phyloP scores from a whole-genome alignment of 139 green algal species.

The Penium margaritaceum region DNA sequence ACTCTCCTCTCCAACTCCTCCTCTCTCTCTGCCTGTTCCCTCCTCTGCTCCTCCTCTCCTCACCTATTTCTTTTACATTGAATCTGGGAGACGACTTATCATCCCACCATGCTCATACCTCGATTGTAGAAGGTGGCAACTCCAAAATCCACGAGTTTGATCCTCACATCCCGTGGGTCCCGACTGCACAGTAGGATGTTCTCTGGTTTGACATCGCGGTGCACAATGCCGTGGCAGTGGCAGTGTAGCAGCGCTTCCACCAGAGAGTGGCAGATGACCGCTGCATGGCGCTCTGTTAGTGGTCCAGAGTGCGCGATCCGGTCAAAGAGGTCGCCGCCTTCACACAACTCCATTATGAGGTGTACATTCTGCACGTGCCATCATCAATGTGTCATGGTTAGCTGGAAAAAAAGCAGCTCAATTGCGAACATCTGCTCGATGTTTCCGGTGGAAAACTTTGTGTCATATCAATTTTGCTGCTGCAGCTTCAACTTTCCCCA shows the following conservation, averaged over 20 bases:
- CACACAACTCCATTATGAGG: not conserved
- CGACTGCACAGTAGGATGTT: constrained; percentile 7
- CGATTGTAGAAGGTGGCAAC: not conserved
- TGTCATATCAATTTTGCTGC: too few species aligned
- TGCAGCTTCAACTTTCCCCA: too few species aligned
- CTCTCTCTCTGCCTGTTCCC: too few species aligned
- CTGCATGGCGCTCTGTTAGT: not conserved
- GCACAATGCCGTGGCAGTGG: not conserved
- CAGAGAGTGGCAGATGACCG: not conserved
- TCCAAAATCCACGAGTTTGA: constrained; percentile 4
- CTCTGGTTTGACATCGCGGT: constrained; percentile 6
- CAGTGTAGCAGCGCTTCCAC: not conserved
- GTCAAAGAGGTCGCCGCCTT: constrained; percentile 5
- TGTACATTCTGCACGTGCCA: not conserved
- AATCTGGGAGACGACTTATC: too few species aligned
- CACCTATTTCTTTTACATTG: too few species aligned
- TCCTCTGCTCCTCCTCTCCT: too few species aligned
- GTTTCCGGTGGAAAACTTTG: too few species aligned
- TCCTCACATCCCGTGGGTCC: too few species aligned
- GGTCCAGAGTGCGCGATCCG: not conserved
- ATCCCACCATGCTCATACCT: too few species aligned
- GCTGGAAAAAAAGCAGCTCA: not conserved
- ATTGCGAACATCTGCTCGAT: too few species aligned
- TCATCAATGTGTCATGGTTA: too few species aligned
- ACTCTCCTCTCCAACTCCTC: too few species aligned